Evolutionary conservation across 1,139 yeast species (phyloP).

Genomic region (Kodamaea sp.): DNA sequence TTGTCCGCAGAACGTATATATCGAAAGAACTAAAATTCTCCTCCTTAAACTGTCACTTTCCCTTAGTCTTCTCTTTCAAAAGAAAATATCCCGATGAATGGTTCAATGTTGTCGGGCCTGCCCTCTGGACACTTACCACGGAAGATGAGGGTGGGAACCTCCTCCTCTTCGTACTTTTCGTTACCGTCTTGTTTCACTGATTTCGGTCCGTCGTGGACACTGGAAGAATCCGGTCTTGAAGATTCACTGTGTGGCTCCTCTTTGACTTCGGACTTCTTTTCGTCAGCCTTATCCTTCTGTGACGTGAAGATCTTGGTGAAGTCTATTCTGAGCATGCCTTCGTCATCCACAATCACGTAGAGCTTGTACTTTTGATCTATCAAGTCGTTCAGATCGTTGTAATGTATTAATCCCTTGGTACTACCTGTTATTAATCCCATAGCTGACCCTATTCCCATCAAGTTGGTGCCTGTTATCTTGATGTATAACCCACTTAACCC

Average conservation of each 20-base stretch:
- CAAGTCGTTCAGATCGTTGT: conserved; percentile 51
- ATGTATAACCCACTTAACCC: conserved; percentile 58
- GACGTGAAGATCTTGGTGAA: conserved; percentile 49
- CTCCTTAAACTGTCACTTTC: too few relatives aligned
- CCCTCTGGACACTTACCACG: conserved; percentile 58
- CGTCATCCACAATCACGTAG: conserved; percentile 53
- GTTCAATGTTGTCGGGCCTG: conserved; percentile 53
- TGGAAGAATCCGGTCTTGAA: conserved; percentile 1
- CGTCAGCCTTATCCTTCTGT: conserved; percentile 12
- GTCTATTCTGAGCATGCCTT: conserved; percentile 51
- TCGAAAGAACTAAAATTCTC: too few relatives aligned
- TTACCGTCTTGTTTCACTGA: conserved; percentile 10
- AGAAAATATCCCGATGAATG: conserved; percentile 57
- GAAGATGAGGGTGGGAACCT: conserved; percentile 49
- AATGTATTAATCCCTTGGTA: conserved; percentile 52
- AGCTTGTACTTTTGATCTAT: conserved; percentile 51
- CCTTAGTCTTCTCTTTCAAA: conserved; percentile 51
- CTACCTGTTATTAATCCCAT: conserved; percentile 60
- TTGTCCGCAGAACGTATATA: too few relatives aligned
- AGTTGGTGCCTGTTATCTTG: conserved; percentile 51
- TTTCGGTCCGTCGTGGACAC: conserved; percentile 11
- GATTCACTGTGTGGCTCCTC: background rate
- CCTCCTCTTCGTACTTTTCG: conserved; percentile 28
- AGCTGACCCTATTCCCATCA: conserved; percentile 59
- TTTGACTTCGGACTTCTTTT: conserved; percentile 11